Evolutionary conservation across 345 rosid genomes (phyloP).

Genomic region (Trapa bicornis): DNA sequence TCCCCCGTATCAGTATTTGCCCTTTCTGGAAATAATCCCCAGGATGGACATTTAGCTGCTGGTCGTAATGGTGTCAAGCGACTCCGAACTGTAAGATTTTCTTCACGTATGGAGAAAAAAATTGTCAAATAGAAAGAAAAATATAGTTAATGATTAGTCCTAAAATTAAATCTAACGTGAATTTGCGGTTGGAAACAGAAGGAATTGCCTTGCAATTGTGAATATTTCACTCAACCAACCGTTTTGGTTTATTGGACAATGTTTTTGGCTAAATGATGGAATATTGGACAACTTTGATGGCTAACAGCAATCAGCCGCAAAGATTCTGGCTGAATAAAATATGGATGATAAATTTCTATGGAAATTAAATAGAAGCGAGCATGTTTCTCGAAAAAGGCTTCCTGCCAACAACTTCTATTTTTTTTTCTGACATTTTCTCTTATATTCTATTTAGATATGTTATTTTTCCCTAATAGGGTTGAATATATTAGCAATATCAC

Average conservation of each 20-base stretch:
- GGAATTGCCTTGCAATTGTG: too few species aligned
- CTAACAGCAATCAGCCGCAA: too few species aligned
- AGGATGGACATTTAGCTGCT: conserved; percentile 87
- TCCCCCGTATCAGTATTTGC: conserved; percentile 81
- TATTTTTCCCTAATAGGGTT: neutral
- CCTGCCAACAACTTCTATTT: neutral
- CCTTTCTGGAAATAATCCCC: conserved; percentile 64
- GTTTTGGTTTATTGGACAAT: too few species aligned
- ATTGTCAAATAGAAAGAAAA: neutral
- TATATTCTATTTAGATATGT: neutral
- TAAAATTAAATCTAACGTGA: too few species aligned
- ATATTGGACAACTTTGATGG: too few species aligned
- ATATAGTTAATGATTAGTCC: neutral
- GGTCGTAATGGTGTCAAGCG: conserved; percentile 97
- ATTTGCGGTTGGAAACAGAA: too few species aligned
- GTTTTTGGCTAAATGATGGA: too few species aligned
- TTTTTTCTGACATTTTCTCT: neutral
- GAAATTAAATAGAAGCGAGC: too few species aligned
- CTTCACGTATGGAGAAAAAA: neutral
- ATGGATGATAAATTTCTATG: too few species aligned
- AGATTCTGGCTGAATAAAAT: too few species aligned
- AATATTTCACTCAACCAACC: too few species aligned
- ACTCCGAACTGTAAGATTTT: conserved; percentile 73
- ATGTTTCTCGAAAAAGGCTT: too few species aligned
- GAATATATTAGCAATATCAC: neutral